A percentile compares a stretch with the other conserved stretches of the same genome.
phyloP scores from a whole-genome alignment of 345 rosid genomes.

The Mallotus nudiflorus region DNA sequence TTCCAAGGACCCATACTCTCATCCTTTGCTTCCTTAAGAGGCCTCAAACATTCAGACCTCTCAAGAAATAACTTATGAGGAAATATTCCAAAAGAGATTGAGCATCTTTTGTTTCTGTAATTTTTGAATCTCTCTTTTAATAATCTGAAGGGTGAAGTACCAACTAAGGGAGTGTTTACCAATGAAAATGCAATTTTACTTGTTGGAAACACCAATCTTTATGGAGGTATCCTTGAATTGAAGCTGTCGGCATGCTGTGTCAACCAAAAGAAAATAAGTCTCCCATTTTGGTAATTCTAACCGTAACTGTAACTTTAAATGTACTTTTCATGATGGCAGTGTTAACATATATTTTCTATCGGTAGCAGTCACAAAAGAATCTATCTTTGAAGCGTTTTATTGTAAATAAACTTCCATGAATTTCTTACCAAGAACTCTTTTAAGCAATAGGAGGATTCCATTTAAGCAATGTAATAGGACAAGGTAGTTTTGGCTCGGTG shows the following conservation, averaged over 20 bases:
- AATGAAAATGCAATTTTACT: conserved; percentile 2
- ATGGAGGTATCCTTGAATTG: conserved; percentile 11
- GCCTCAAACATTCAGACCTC: background rate
- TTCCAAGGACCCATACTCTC: no score
- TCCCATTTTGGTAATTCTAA: background rate
- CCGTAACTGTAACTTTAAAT: background rate
- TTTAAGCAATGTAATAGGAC: background rate
- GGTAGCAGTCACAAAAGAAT: background rate
- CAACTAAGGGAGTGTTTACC: conserved; percentile 7
- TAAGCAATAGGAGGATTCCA: background rate
- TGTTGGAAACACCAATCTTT: conserved; percentile 6
- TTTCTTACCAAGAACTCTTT: background rate
- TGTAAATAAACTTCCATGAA: background rate
- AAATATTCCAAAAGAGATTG: background rate
- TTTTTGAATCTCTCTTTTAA: no score
- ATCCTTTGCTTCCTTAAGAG: no score
- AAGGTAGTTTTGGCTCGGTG: no score
- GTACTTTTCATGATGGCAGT: background rate
- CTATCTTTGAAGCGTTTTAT: background rate
- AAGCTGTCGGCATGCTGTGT: background rate
- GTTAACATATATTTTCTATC: background rate
- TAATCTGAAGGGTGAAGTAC: conserved; percentile 14
- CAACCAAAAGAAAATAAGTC: background rate
- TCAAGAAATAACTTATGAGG: conserved; percentile 17
- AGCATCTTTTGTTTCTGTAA: background rate